Evolutionary conservation across 2,329 filamentous ascomycete genomes (phyloP).

Genomic region (Aspergillus uvarum): DNA sequence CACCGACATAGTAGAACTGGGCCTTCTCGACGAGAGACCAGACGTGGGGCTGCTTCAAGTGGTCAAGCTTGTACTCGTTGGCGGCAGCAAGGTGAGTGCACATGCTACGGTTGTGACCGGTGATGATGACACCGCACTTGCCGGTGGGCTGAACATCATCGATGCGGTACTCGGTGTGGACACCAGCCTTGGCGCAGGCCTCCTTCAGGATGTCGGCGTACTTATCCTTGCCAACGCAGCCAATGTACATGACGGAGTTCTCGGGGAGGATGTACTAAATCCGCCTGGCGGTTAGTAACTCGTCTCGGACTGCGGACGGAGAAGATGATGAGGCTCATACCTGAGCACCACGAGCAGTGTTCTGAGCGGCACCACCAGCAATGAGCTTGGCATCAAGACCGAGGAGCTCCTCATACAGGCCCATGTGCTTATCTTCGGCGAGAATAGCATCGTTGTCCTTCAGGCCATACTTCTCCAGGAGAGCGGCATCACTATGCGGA

Average conservation of each 20-base stretch:
- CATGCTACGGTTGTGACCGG: slow-evolving; percentile 90
- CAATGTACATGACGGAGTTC: slow-evolving; percentile 89
- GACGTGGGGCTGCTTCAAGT: slow-evolving; percentile 85
- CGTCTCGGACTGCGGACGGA: not conserved
- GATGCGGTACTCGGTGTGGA: slow-evolving; percentile 92
- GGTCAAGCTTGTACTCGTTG: slow-evolving; percentile 94
- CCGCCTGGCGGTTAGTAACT: slow-evolving; percentile 13
- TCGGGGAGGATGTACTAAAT: slow-evolving; percentile 79
- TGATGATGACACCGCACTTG: slow-evolving; percentile 94
- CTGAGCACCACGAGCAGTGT: slow-evolving; percentile 91
- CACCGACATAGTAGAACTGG: slow-evolving; percentile 87
- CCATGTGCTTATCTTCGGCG: slow-evolving; percentile 84
- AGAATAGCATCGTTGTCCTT: slow-evolving; percentile 98
- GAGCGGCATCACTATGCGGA: slow-evolving; percentile 66
- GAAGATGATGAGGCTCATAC: slow-evolving; percentile 35
- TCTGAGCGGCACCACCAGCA: slow-evolving; percentile 93
- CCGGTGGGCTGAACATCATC: slow-evolving; percentile 82
- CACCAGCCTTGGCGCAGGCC: slow-evolving; percentile 81
- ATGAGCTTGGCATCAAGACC: slow-evolving; percentile 91
- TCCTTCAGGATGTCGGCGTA: slow-evolving; percentile 86
- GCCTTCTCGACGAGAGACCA: slow-evolving; percentile 90
- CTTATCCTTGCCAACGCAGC: slow-evolving; percentile 92
- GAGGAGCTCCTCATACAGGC: slow-evolving; percentile 82
- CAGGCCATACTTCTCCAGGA: slow-evolving; percentile 88
- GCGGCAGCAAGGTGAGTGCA: slow-evolving; percentile 93